These are phyloP conservation scores for Acanthochlamys bracteata DNA, from an alignment of 106 monocot species.

Conservation along the genomic window DNA sequence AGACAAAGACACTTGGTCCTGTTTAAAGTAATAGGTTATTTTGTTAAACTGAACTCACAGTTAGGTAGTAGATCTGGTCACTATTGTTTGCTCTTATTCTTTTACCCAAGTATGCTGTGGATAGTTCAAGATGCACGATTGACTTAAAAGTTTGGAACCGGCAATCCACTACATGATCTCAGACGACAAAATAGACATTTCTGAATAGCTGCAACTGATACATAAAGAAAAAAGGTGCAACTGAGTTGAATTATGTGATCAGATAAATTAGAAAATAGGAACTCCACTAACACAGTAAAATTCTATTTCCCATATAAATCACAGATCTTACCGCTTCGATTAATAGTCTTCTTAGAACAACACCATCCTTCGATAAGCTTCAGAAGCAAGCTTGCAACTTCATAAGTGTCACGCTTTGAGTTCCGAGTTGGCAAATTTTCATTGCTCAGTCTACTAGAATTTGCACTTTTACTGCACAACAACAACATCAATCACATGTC, in stretches of 20 bases:
- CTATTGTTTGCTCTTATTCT: not conserved
- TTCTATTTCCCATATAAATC: not conserved
- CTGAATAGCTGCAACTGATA: not conserved
- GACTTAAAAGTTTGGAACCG: not conserved
- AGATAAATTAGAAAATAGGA: too few species aligned
- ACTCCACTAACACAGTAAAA: too few species aligned
- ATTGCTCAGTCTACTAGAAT: not conserved
- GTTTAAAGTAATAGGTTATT: conserved; percentile 6
- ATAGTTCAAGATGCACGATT: not conserved
- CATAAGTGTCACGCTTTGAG: conserved; percentile 3
- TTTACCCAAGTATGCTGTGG: not conserved
- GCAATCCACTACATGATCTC: not conserved
- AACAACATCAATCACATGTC: not conserved
- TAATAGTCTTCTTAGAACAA: conserved; percentile 70
- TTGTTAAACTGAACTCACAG: not conserved
- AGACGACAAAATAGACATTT: not conserved
- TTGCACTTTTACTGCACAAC: conserved; percentile 17
- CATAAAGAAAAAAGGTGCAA: too few species aligned
- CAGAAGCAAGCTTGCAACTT: conserved; percentile 29
- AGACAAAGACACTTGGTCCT: conserved; percentile 54
- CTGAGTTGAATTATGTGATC: too few species aligned
- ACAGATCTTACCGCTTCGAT: conserved; percentile 51
- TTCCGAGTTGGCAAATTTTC: not conserved
- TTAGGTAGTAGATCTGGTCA: too few species aligned
- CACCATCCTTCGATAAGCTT: conserved; percentile 67